Evolutionary conservation across 2,329 filamentous ascomycete genomes (phyloP), one percentile per base, ranked within the genome.

Genomic region (Penicillium sp.): DNA sequence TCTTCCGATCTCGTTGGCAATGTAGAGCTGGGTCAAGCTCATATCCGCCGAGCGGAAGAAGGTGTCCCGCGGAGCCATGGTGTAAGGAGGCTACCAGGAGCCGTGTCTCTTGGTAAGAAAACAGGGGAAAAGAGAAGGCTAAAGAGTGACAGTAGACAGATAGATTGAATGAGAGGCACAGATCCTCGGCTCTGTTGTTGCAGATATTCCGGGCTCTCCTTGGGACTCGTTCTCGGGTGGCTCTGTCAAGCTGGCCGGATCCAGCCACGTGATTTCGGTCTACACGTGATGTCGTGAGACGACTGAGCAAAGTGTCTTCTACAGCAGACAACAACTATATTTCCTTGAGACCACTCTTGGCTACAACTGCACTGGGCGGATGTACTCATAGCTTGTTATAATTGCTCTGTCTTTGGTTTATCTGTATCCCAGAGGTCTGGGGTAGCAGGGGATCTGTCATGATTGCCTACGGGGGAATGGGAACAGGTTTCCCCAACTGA

Each of bases 1-100:
- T 72, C 94, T 87, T 67, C 94, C 93, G 67, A 99, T 97, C 82
- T 99, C 94, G 74, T 97, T 97, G 71, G 94, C 91, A 70, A 99
- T 95, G 79, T 97, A 99, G 71, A 99, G 88, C 86, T 99, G 94
- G 71, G 96, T 96, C 88, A 99, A 88, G 83, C 91, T 97, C 94
- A 99, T 99, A 78, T 97, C 90, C 90, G 91, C 90, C 74, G 94
- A 99, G 84, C 95, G 93, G 87, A 99, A 97, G 81, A 97, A 90
- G 77, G 92, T 96, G 80, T 97, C 91, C 79, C 90, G 80, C 50
- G 81, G 77, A 76, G 80, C 83, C 85, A 87, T 87, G 73, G 60
- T 71, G 69, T 63, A 49, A 62, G 40, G 39, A 42, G 60, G 58
- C 66, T 65, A 48, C 61, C 55, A 51, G 25, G 35, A 62, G 60